Percentiles rank a stretch among this genome's conserved stretches.
Evolutionary conservation across 768 basidiomycete species (phyloP).

Genomic region (Termitomyces sp.): DNA sequence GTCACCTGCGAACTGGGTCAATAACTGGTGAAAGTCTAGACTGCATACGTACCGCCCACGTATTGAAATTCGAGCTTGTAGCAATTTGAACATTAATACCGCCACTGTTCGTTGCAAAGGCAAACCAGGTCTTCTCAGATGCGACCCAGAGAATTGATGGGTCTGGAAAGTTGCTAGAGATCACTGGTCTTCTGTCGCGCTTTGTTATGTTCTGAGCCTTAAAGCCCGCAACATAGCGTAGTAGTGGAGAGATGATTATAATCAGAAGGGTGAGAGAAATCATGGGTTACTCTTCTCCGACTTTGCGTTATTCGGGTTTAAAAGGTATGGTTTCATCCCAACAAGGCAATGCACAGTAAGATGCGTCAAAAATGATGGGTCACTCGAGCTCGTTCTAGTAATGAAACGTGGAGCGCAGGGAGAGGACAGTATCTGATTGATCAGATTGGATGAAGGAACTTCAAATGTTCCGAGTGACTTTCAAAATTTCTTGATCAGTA

Average conservation of each 20-base stretch:
- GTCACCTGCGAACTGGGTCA: constrained; percentile 1
- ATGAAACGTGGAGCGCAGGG: neutral
- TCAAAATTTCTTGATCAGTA: neutral
- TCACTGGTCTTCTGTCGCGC: constrained; percentile 11
- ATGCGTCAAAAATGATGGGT: neutral
- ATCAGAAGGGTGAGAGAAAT: neutral
- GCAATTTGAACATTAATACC: constrained; percentile 11
- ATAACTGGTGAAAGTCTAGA: neutral
- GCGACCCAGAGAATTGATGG: constrained; percentile 11
- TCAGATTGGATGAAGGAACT: neutral
- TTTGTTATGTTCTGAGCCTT: constrained; percentile 9
- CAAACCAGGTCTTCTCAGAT: constrained; percentile 12
- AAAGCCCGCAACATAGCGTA: neutral
- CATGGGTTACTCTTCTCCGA: neutral
- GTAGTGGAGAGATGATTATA: neutral
- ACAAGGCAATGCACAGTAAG: neutral
- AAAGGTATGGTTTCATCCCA: neutral
- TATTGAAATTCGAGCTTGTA: constrained; percentile 8
- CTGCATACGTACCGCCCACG: constrained; percentile 3
- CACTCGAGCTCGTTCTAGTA: neutral
- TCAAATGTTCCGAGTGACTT: neutral
- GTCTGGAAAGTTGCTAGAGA: constrained; percentile 10
- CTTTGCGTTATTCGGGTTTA: neutral
- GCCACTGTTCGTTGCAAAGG: constrained; percentile 10
- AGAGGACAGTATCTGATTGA: neutral